phyloP scores from a whole-genome alignment of 495 filamentous ascomycete genomes.

The Aspergillus indologenus region DNA sequence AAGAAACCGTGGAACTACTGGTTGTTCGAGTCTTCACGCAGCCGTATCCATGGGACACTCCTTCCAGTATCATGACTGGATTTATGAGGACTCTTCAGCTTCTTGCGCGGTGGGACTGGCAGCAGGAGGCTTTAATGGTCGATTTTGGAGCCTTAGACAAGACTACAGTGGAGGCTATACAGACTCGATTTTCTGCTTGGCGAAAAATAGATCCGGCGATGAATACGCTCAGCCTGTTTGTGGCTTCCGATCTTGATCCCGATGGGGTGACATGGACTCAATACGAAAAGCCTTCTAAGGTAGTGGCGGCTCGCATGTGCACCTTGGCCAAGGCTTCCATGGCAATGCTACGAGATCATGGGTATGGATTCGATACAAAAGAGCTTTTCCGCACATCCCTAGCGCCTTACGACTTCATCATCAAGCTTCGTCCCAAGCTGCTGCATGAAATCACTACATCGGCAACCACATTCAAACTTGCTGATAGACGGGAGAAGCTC shows the following conservation, averaged over 20 bases:
- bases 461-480: constrained; percentile 67
- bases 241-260: constrained; percentile 71
- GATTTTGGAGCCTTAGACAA: constrained; percentile 63
- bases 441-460: constrained; percentile 23
- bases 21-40: constrained; percentile 72
- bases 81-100: constrained; percentile 77
- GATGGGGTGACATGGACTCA: constrained; percentile 81
- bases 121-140: constrained; percentile 72
- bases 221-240: constrained; percentile 79
- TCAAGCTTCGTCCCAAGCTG: constrained; percentile 60
- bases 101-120: constrained; percentile 89
- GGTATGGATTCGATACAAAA: constrained; percentile 51
- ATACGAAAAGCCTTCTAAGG: constrained; percentile 63
- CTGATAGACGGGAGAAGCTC: constrained; percentile 32
- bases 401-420: constrained; percentile 78
- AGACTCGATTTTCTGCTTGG: constrained; percentile 68
- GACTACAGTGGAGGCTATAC: constrained; percentile 53
- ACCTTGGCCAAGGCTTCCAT: constrained; percentile 71
- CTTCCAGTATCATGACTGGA: constrained; percentile 74
- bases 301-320: constrained; percentile 81
- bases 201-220: constrained; percentile 83
- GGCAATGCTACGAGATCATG: constrained; percentile 55
- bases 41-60: constrained; percentile 75
- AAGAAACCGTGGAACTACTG: constrained; percentile 81
- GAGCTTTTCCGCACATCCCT: constrained; percentile 66